Conservation (phyloP, 441 rosid genomes). For the Populus hybrid region DNA sequence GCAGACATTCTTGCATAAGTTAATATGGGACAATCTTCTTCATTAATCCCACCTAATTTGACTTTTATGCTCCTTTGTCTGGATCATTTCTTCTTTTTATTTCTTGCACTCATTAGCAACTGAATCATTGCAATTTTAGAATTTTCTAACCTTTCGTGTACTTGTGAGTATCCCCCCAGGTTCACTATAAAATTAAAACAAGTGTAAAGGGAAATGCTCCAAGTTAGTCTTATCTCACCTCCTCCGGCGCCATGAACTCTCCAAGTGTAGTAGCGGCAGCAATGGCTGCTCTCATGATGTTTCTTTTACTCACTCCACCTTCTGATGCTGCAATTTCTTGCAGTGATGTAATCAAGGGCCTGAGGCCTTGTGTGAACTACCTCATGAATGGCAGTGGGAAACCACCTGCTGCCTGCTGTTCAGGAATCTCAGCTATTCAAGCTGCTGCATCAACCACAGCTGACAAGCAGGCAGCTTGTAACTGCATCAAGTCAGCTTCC, state of each 20-base stretch:
- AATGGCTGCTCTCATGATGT: constrained; percentile 24
- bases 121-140: constrained; percentile 10
- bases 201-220: neutral
- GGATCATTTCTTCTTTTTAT: neutral
- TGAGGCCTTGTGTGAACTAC: constrained; percentile 73
- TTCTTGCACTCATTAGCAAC: constrained; percentile 37
- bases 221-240: neutral
- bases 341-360: constrained; percentile 54
- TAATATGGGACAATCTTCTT: no score
- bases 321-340: constrained; percentile 59
- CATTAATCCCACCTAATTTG: constrained; percentile 11
- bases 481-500: constrained; percentile 68
- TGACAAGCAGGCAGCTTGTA: constrained; percentile 67
- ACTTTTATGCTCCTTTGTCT: neutral
- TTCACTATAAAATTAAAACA: constrained; percentile 22
- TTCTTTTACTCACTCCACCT: constrained; percentile 31
- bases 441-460: constrained; percentile 44
- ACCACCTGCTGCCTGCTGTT: constrained; percentile 64
- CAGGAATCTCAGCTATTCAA: constrained; percentile 51
- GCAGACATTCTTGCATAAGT: neutral
- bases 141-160: constrained; percentile 17
- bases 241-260: constrained; percentile 18
- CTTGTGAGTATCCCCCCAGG: constrained; percentile 13
- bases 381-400: constrained; percentile 55
- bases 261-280: constrained; percentile 8